Evolutionary conservation across 768 basidiomycete genomes (phyloP).

Genomic region (Lentinula guzmanii): DNA sequence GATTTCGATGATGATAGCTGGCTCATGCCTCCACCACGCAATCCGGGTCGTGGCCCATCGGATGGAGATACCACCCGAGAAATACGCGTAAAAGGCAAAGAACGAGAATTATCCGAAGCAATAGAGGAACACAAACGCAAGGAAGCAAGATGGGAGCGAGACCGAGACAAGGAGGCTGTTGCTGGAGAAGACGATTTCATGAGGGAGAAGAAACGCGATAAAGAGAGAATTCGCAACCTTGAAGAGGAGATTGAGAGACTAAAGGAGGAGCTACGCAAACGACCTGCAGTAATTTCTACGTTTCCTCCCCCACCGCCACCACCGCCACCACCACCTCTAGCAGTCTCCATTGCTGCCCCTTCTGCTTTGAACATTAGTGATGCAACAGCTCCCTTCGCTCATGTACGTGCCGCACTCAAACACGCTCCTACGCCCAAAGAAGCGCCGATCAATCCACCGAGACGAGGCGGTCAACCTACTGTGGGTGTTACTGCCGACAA

Average conservation of each 20-base stretch:
- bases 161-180: conserved; percentile 26
- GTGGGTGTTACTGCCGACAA: conserved; percentile 74
- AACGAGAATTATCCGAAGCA: conserved; percentile 55
- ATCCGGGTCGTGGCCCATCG: conserved; percentile 10
- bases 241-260: conserved; percentile 3
- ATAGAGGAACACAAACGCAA: conserved; percentile 44
- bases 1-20: conserved; percentile 12
- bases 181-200: conserved; percentile 43
- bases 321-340: conserved; percentile 30
- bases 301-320: conserved; percentile 37
- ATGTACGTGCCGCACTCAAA: conserved; percentile 63
- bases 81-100: conserved; percentile 49
- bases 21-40: conserved; percentile 12
- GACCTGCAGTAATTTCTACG: background rate
- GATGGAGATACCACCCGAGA: conserved; percentile 36
- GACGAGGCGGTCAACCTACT: conserved; percentile 54
- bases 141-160: conserved; percentile 32
- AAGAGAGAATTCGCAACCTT: conserved; percentile 28
- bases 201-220: conserved; percentile 62
- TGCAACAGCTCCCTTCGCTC: conserved; percentile 39
- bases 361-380: conserved; percentile 13
- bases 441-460: conserved; percentile 55
- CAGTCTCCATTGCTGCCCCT: conserved; percentile 19
- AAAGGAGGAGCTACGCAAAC: background rate
- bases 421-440: conserved; percentile 52